Evolutionary conservation across 2,329 filamentous ascomycete species (phyloP), one percentile per base, ranked within the genome.

Genomic region (Trichophyton benhamiae): DNA sequence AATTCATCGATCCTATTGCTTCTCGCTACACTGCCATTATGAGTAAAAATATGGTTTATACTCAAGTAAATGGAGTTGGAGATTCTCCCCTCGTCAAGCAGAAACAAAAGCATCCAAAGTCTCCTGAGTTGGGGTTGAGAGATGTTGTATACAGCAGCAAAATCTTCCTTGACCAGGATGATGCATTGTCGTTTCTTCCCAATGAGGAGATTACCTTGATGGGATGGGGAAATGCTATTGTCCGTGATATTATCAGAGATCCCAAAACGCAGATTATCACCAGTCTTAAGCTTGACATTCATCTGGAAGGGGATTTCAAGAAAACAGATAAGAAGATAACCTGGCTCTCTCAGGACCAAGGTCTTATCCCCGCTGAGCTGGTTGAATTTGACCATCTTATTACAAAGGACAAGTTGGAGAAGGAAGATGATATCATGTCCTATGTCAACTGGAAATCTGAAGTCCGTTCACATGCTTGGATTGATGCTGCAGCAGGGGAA

Each of bases 161-260:
- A 1, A n/a, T 44, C 15, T 20, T 3, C 4, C 3, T 97, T 59
- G 92, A 96, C 72, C 92, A 96, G 75, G 87, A 82, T 53, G 92
- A 97, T 69, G 89, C 87, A 64, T 86, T 87, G 72, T 82, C 82
- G 27, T 95, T 96, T 76, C 87, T 84, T 68, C 81, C 87, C 63
- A 86, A 87, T 70, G 92, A 97, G 78, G 91, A 96, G 75, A 89
- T 97, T 69, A 96, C 92, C 0, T 81, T 96, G 48, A 96, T 96
- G 92, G 88, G 68, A 55, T 71, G 69, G 69, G 68, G 67, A 25
- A 69, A 69, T 63, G 69, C 65, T 1, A 65, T 68, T 58, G 66
- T 68, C 33, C 63, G 64, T 22, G 55, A 65, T 46, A 67, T 71
- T 59, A 15, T 55, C 33, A 38, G 30, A 46, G 58, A 60, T 49